These are phyloP conservation scores for Amylocarpus encephaloides DNA, from an alignment of 2,329 filamentous ascomycete genomes.

Conservation along the genomic window DNA sequence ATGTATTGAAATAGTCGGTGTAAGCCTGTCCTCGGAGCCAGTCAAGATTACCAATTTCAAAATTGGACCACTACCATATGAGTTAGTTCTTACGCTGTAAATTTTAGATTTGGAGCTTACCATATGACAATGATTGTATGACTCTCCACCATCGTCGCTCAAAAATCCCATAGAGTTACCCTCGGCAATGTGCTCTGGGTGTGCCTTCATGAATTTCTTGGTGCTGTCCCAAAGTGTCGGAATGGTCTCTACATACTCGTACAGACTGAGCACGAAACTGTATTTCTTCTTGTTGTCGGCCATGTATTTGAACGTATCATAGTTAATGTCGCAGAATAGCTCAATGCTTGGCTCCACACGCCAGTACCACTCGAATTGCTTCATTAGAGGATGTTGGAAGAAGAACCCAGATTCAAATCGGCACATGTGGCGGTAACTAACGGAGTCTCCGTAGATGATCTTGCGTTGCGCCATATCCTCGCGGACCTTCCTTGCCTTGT, in stretches of 20 bases:
- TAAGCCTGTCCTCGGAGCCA: constrained; percentile 91
- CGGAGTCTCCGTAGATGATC: constrained; percentile 96
- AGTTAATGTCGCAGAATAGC: constrained; percentile 91
- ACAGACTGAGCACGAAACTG: constrained; percentile 90
- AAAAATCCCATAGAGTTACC: constrained; percentile 88
- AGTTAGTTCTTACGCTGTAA: constrained; percentile 23
- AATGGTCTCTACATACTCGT: constrained; percentile 93
- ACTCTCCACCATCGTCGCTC: constrained; percentile 84
- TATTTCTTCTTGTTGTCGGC: constrained; percentile 96
- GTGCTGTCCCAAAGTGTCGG: constrained; percentile 91
- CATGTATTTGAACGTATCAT: constrained; percentile 97
- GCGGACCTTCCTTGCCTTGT: constrained; percentile 82
- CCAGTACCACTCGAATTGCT: constrained; percentile 99
- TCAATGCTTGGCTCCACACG: constrained; percentile 95
- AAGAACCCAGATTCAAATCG: constrained; percentile 99
- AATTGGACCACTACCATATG: constrained; percentile 84
- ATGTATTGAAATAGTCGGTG: constrained; percentile 79
- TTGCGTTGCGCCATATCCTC: constrained; percentile 91
- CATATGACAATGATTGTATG: constrained; percentile 97
- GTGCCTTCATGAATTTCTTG: constrained; percentile 86
- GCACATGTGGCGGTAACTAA: constrained; percentile 99
- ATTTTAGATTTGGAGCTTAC: constrained; percentile 47
- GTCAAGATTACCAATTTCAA: constrained; percentile 88
- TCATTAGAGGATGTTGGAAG: constrained; percentile 89
- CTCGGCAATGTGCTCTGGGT: constrained; percentile 79